Percentiles rank a stretch among this genome's conserved stretches.
phyloP scores from a whole-genome alignment of 2,329 filamentous ascomycete genomes.

The Fusarium sp. region DNA sequence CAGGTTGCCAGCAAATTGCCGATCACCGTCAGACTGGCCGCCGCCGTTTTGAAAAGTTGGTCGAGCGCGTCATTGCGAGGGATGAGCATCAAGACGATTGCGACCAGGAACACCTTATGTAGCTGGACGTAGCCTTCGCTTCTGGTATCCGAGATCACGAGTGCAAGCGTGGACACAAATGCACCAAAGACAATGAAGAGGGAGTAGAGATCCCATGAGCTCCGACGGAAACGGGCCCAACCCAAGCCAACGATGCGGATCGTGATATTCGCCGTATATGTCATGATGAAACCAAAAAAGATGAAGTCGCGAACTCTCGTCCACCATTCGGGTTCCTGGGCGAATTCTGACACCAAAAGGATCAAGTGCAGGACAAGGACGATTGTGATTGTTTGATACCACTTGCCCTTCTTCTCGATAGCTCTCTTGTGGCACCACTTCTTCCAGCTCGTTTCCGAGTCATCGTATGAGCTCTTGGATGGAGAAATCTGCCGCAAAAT shows the following conservation, averaged over 20 bases:
- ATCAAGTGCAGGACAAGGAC: conserved; percentile 87
- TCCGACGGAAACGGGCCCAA: conserved; percentile 92
- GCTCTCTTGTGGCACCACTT: conserved; percentile 96
- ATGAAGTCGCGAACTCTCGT: conserved; percentile 78
- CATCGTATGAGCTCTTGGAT: conserved; percentile 90
- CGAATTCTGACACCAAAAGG: conserved; percentile 88
- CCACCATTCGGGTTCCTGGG: conserved; percentile 82
- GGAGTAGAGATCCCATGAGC: conserved; percentile 96
- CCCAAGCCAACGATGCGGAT: conserved; percentile 91
- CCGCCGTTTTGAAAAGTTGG: conserved; percentile 98
- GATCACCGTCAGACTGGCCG: conserved; percentile 91
- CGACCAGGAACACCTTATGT: conserved; percentile 95
- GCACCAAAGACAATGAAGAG: conserved; percentile 85
- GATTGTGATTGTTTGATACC: conserved; percentile 87
- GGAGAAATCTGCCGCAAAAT: conserved; percentile 93
- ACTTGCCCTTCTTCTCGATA: conserved; percentile 92
- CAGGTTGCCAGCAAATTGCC: conserved; percentile 94
- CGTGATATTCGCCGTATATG: conserved; percentile 86
- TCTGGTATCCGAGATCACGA: conserved; percentile 76
- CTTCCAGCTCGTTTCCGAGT: conserved; percentile 83
- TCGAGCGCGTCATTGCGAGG: conserved; percentile 97
- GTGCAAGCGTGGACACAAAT: conserved; percentile 82
- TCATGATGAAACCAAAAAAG: conserved; percentile 85
- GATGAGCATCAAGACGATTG: conserved; percentile 90
- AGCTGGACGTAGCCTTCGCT: conserved; percentile 81